A percentile compares a stretch with the other conserved stretches of the same genome.
Evolutionary conservation across 169 alveolate species (phyloP).

Genomic region (Miamiensis avidus): DNA sequence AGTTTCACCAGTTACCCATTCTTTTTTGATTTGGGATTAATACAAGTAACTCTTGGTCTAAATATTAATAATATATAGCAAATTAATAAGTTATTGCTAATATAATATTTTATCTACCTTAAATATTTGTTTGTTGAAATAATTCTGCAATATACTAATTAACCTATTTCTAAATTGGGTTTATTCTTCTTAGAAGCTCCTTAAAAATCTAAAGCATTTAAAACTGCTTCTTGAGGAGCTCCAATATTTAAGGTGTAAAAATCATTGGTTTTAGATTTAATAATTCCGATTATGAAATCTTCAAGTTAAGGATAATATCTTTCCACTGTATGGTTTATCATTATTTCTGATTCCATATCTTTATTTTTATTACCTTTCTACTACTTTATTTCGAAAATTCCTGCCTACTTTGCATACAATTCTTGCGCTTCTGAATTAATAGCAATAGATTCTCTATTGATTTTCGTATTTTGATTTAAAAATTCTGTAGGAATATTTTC

Average conservation of each 20-base stretch:
- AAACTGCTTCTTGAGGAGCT: not conserved
- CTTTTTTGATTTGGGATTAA: constrained; percentile 28
- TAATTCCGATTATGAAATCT: not conserved
- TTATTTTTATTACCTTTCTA: not conserved
- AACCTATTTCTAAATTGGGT: constrained; percentile 34
- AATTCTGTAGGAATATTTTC: not conserved
- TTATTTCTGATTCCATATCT: not conserved
- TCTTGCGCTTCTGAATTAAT: not conserved
- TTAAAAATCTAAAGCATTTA: constrained; percentile 22
- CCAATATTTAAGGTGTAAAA: not conserved
- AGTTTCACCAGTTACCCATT: constrained; percentile 44
- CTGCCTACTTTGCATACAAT: not conserved
- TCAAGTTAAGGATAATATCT: not conserved
- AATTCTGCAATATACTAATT: constrained; percentile 22
- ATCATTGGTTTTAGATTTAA: not conserved
- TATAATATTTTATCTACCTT: not conserved
- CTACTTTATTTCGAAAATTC: not conserved
- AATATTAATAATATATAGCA: too few species aligned
- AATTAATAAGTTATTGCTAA: too few species aligned
- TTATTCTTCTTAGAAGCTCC: constrained; percentile 44
- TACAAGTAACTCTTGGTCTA: constrained; percentile 17
- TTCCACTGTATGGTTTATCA: not conserved
- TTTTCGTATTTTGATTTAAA: not conserved
- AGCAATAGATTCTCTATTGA: too few species aligned
- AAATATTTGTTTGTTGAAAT: constrained; percentile 10